phyloP scores from a whole-genome alignment of 2,329 filamentous ascomycete species.

The Trichoderma harzianum region DNA sequence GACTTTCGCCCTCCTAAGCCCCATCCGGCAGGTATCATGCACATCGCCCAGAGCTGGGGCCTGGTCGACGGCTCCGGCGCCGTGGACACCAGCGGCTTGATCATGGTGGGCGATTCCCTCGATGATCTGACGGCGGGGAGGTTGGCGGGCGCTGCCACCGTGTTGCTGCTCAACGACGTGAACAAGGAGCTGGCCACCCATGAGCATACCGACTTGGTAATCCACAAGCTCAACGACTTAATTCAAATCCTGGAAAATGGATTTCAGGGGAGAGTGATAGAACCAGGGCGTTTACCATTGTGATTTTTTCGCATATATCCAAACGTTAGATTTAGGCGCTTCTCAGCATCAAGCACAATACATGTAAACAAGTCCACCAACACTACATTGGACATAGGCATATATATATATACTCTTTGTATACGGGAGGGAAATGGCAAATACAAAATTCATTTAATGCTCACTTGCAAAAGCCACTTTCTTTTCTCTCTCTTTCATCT shows the following conservation, averaged over 20 bases:
- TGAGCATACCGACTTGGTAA: constrained; percentile 72
- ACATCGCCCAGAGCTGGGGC: constrained; percentile 77
- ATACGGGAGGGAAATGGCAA: neutral
- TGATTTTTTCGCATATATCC: neutral
- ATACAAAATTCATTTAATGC: neutral
- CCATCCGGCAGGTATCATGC: constrained; percentile 79
- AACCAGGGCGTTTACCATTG: neutral
- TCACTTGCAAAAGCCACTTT: constrained; percentile 21
- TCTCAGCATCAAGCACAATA: neutral
- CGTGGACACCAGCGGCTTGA: constrained; percentile 46
- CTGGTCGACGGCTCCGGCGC: constrained; percentile 37
- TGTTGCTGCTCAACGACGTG: constrained; percentile 81
- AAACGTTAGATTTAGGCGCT: constrained; percentile 8
- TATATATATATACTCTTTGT: neutral
- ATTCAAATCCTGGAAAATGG: constrained; percentile 71
- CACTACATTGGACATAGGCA: neutral
- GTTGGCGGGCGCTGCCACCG: constrained; percentile 80
- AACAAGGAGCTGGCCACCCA: constrained; percentile 69
- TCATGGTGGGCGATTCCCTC: constrained; percentile 75
- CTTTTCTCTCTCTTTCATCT: neutral
- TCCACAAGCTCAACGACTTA: constrained; percentile 70
- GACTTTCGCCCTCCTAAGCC: constrained; percentile 84
- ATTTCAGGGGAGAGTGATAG: constrained; percentile 54
- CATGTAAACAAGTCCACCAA: neutral
- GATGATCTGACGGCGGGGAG: constrained; percentile 92